phyloP scores from a whole-genome alignment of 495 filamentous ascomycete species.

The Echria macrotheca region DNA sequence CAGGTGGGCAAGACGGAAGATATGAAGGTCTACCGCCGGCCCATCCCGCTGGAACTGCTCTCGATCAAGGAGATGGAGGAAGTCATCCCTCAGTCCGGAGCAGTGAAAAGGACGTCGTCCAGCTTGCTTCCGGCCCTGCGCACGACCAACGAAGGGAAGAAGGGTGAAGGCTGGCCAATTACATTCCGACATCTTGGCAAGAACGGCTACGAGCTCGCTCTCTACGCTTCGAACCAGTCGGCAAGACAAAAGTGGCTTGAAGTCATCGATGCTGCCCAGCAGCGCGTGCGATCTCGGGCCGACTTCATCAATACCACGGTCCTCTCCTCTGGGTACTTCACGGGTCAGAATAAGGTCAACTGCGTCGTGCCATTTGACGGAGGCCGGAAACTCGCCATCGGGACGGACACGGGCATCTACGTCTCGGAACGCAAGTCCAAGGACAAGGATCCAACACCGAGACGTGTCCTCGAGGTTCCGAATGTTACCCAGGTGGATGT shows the following conservation, averaged over 20 bases:
- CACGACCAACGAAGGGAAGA: slow-evolving; percentile 40
- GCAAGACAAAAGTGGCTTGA: slow-evolving; percentile 93
- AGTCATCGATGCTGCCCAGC: slow-evolving; percentile 85
- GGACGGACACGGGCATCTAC: slow-evolving; percentile 90
- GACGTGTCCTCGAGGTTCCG: slow-evolving; percentile 75
- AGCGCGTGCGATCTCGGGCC: slow-evolving; percentile 73
- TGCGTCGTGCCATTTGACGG: slow-evolving; percentile 93
- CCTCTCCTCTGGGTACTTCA: slow-evolving; percentile 81
- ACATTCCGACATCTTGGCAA: slow-evolving; percentile 98
- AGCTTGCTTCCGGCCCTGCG: slow-evolving; percentile 75
- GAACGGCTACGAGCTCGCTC: slow-evolving; percentile 87
- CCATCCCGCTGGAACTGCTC: slow-evolving; percentile 90
- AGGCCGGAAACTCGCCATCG: slow-evolving; percentile 87
- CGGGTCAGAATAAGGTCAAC: slow-evolving; percentile 74
- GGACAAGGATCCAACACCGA: slow-evolving; percentile 68
- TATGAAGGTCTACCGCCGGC: slow-evolving; percentile 87
- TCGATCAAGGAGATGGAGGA: slow-evolving; percentile 97
- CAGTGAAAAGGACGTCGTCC: slow-evolving; percentile 81
- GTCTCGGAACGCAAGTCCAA: slow-evolving; percentile 85
- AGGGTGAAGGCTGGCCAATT: slow-evolving; percentile 82
- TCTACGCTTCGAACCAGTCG: slow-evolving; percentile 76
- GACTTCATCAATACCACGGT: slow-evolving; percentile 91
- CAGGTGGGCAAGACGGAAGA: slow-evolving; percentile 89
- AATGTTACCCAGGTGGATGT: slow-evolving; percentile 94
- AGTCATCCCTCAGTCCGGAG: slow-evolving; percentile 71